Evolutionary conservation across 106 monocot genomes (phyloP), one percentile per base, ranked within the genome.

Genomic region (Dioscorea dumetorum): DNA sequence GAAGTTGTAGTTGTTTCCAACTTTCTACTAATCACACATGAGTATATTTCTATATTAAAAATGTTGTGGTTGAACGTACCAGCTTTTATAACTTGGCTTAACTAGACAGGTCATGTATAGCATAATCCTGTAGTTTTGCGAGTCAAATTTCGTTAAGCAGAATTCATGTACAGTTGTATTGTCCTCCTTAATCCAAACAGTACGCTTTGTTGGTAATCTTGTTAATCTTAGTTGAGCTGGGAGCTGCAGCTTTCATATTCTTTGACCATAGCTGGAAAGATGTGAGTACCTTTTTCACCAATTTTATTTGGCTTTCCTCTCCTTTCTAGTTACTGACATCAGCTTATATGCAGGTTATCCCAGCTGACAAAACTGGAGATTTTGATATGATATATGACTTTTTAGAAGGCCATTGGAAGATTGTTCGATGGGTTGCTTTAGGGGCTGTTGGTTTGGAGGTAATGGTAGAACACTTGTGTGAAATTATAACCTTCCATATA

Each of bases 201-300:
- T 97, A 97, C 72, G 75, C 97, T 74, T 86, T 83, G 59, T 68
- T 92, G 76, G 72, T 97, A 67, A 70, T 90, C 21, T 71, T 97
- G 34, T 79, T 97, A 77, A 78, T 97, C 66, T 63, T 91, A 28
- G 66, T 75, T 71, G 92, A 97, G 62, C 60, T 92, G 75, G 91
- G 89, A 22, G 86, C 84, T 68, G 89, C 89, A 8, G 97, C 82
- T 76, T 92, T 92, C 77, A 92, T 92, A 58, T 92, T 92, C 81
- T 97, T 97, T 60, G 74, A 97, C 56, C 81, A 92, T 24, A 78
- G 82, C 68, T 97, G 97, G 97, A 92, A 83, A 74, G 90, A 90
- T 68, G 99, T 93, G 67, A 85, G 87, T 41, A 3, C 41, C 41
- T 41, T 77, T 52, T n/a, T 49, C 20, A 13, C 11, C 12, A 53